Evolutionary conservation across 1,139 yeast genomes (phyloP), one percentile per base, ranked within the genome.

Genomic region (Sugiyamaella sp.): DNA sequence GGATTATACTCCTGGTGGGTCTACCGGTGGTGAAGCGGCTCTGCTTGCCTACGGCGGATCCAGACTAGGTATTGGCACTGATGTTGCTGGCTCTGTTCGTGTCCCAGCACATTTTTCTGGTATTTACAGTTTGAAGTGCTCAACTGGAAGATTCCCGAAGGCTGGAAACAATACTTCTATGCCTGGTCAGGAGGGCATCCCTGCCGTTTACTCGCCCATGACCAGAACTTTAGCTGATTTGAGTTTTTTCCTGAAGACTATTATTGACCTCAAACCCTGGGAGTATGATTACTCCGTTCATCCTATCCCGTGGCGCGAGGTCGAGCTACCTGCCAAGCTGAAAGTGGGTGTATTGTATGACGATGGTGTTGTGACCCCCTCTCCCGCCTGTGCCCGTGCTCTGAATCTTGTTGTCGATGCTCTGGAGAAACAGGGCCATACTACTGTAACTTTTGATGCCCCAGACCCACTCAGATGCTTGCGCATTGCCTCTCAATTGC

Each of bases 241-340:
- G 59, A 80, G 81, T 27, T 80, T 79, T 58, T 80, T 86, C 71
- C 77, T 85, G 74, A 80, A 80, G 61, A 66, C 75, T 19, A 74
- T 80, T 57, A 73, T 84, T 53, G 80, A 77, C 58, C 74, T 76
- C 60, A 74, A 84, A 66, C 91, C 93, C 19, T 86, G 91, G 90
- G 73, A 76, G 45, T 71, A 71, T 47, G 95, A 87, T 68, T 79
- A 80, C 56, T 73, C 76, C 53, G 70, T 76, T 50, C 69, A 81
- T 49, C 83, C 81, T 51, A 65, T 83, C 57, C 86, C 85, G 20
- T 86, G 93, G 91, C 77, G 80, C 62, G 73, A 71, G 4, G 70
- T 67, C 20, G 74, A 72, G 10, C 37, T 51, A 29, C 45, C 51
- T 10, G 9, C 37, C 12, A 76, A 81, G 58, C 64, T 80, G 44